Evolutionary conservation across 169 alveolate genomes (phyloP), one percentile per base, ranked within the genome.

Genomic region (Besnoitia besnoiti): DNA sequence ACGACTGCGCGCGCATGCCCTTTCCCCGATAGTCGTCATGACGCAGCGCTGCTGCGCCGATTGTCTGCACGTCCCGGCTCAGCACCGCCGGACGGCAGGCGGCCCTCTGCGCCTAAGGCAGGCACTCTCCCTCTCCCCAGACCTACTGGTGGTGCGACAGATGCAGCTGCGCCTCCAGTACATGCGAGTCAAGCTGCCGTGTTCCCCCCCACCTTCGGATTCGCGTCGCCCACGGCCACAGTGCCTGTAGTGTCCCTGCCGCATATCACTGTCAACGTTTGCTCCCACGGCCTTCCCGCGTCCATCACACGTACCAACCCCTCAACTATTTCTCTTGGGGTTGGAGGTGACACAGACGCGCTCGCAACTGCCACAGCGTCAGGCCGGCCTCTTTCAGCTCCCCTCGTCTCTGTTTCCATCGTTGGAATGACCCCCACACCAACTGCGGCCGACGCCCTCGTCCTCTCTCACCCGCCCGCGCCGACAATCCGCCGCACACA

Each of bases 331-430:
- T 73, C 84, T 12, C 84, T 73, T 39, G 46, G 84, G 5, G 84
- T 73, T 0, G 84, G 84, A 7, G 84, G 84, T 30, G 84, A 30
- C 12, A 3, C 84, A 21, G 84, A 16, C 7, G 84, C 84, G 3
- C 19, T 33, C 0, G 49, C 4, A 73, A 30, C 46, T 12, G 0
- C 19, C 19, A 0, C 84, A 21, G 8, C 33, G 24, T 16, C 40
- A 12, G 46, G 42, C 19, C 19, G 33, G 40, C 19, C 49, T 7
- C 33, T 55, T 12, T 55, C 73, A 33, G 24, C 84, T 5, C 84
- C 84, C 42, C 84, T 73, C 46, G 84, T 73, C 40, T 73, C 84
- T 24, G 84, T 73, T 24, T 73, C 84, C 46, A 73, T 73, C 33
- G 46, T 73, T 37, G 84, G 84, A 39, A 39, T 73, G 84, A 27